Percentiles rank a stretch among this genome's conserved stretches.
phyloP scores from a whole-genome alignment of 768 basidiomycete species.

The Tricholoma sp. region DNA sequence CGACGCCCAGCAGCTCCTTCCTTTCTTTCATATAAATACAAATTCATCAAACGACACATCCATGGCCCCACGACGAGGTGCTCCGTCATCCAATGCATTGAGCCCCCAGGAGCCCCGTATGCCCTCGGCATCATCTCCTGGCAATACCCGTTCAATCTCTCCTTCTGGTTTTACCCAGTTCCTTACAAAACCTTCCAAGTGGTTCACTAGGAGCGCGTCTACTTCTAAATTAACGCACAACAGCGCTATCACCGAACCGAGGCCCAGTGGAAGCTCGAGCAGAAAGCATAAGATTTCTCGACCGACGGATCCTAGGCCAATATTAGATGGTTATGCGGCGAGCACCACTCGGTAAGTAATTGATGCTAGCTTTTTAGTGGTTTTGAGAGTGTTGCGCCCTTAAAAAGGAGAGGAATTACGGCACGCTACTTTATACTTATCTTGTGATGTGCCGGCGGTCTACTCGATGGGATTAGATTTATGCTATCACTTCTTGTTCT shows the following conservation, averaged over 20 bases:
- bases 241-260: constrained; percentile 25
- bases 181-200: constrained; percentile 63
- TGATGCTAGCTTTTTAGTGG: constrained; percentile 4
- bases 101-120: constrained; percentile 30
- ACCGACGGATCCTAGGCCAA: constrained; percentile 78
- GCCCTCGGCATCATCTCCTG: constrained; percentile 25
- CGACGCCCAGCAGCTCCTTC: background rate
- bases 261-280: constrained; percentile 36
- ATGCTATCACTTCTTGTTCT: background rate
- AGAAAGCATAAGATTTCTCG: constrained; percentile 80
- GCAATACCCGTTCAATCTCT: constrained; percentile 53
- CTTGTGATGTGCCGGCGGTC: background rate
- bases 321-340: constrained; percentile 51
- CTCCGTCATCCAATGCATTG: constrained; percentile 32
- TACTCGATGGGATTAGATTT: background rate
- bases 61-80: constrained; percentile 50
- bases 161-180: constrained; percentile 66
- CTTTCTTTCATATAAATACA: background rate
- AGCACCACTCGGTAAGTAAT: constrained; percentile 49
- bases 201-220: constrained; percentile 63
- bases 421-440: background rate
- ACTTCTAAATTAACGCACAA: constrained; percentile 38
- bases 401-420: background rate
- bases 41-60: constrained; percentile 3
- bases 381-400: background rate